Conservation (phyloP, 306 rosid genomes). For the Astragalus membranaceus region DNA sequence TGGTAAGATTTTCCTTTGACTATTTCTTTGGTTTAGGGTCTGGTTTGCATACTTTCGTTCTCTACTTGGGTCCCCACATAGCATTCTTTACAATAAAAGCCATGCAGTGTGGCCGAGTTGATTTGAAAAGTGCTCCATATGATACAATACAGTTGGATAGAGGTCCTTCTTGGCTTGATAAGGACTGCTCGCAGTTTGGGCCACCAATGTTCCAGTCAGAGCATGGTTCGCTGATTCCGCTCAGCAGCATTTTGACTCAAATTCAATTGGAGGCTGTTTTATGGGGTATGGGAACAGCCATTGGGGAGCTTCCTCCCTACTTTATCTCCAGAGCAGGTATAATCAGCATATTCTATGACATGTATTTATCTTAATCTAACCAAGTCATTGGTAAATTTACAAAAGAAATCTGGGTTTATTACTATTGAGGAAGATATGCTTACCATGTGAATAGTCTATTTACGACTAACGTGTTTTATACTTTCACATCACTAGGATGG, state of each 20-base stretch:
- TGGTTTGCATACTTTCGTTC: constrained; percentile 98
- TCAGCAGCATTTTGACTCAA: constrained; percentile 77
- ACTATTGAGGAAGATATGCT: no score
- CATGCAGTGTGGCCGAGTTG: constrained; percentile 93
- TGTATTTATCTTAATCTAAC: not conserved
- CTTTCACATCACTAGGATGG: not conserved
- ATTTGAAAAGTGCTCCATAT: constrained; percentile 85
- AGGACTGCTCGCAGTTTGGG: constrained; percentile 82
- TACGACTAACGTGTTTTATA: not conserved
- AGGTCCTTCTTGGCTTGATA: constrained; percentile 94
- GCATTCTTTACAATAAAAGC: constrained; percentile 91
- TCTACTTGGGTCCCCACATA: constrained; percentile 95
- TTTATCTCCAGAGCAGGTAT: constrained; percentile 98
- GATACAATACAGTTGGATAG: constrained; percentile 85
- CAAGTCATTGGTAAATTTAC: not conserved
- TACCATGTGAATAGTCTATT: not conserved
- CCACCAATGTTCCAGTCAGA: constrained; percentile 56
- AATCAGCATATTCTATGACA: not conserved
- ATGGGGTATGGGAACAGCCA: constrained; percentile 96
- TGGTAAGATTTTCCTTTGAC: constrained; percentile 6
- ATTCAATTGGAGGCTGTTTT: constrained; percentile 89
- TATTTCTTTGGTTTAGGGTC: constrained; percentile 60
- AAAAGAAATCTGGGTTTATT: no score
- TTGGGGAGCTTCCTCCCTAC: constrained; percentile 99
- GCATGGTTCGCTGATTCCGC: constrained; percentile 72